Evolutionary conservation across 2,329 filamentous ascomycete species (phyloP).

Genomic region (Trichoderma pleuroti): DNA sequence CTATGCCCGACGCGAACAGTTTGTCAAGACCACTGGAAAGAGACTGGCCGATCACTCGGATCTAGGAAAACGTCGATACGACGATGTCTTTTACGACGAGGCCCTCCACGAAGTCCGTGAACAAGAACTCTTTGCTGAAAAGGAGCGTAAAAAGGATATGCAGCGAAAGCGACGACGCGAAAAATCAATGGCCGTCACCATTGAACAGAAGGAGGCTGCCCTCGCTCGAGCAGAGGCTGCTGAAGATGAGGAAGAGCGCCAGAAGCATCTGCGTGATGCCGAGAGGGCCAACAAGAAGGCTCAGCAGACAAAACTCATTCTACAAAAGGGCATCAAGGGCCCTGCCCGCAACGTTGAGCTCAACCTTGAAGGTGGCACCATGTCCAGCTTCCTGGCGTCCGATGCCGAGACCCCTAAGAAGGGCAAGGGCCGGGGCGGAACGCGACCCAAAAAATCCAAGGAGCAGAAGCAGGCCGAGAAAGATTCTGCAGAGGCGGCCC

Average conservation of each 20-base stretch:
- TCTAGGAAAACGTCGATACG: constrained; percentile 71
- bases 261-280: constrained; percentile 77
- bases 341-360: constrained; percentile 68
- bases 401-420: constrained; percentile 54
- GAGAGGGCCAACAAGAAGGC: constrained; percentile 91
- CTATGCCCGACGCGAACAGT: constrained; percentile 60
- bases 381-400: constrained; percentile 77
- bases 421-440: constrained; percentile 54
- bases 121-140: constrained; percentile 87
- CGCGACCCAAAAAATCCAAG: constrained; percentile 85
- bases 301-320: constrained; percentile 79
- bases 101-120: constrained; percentile 85
- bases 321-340: constrained; percentile 82
- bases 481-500: constrained; percentile 79
- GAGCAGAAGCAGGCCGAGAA: constrained; percentile 80
- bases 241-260: constrained; percentile 76
- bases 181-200: constrained; percentile 90
- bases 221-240: constrained; percentile 74
- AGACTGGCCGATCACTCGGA: constrained; percentile 67
- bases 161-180: constrained; percentile 93
- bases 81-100: constrained; percentile 71
- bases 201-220: constrained; percentile 84
- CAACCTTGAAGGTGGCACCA: constrained; percentile 79
- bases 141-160: constrained; percentile 99
- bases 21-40: constrained; percentile 53